Base-by-base conservation (phyloP, 176 grass and related monocot genomes). In the Metroxylon sagu region DNA sequence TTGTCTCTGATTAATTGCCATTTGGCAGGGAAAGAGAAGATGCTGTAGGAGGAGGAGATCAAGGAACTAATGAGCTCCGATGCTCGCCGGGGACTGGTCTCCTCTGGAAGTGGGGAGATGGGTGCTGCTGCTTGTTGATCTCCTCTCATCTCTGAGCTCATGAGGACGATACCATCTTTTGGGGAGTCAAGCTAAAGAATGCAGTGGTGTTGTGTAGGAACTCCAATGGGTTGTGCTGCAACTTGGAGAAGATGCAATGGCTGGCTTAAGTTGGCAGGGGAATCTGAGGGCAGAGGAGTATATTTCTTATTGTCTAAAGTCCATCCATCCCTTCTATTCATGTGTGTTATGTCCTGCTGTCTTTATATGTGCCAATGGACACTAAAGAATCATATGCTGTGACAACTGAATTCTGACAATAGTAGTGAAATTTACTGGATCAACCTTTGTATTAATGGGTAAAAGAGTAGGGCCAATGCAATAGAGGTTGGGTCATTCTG, bases 1-100 rank as follows among this genome's bases (percentile, higher is more conserved):
- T 81, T 97, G 68, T 64, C 76, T 59, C 85, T 87, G 76, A 97
- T 80, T 56, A 83, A 74, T 15, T 70, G 76, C 93, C 93, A 97
- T 81, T 97, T 97, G 23, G 67, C 56, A 16, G 74, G 93, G 59
- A 88, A 92, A 49, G 76, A 77, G 15, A 56, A 67, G 28, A 84
- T 49, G 30, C 35, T 60, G 76, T 80, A 80, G 50, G 69, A 85
- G 74, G 76, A 88, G 67, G 80, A 82, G 2, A 78, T 80, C 68
- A 97, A 61, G 29, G 72, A 79, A 59, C 56, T 18, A 29, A 97
- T 49, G 18, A 74, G 68, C 61, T 78, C 58, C 29, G 77, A 26
- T 14, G 74, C 67, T 29, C 81, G 72, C 6, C 69, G 63, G 56
- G 76, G 50, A 16, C 68, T 39, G 19, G 57, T n/a, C 16, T 26